Evolutionary conservation across 129 eudicot genomes (phyloP), one percentile per base, ranked within the genome.

Genomic region (Mikania micrantha): DNA sequence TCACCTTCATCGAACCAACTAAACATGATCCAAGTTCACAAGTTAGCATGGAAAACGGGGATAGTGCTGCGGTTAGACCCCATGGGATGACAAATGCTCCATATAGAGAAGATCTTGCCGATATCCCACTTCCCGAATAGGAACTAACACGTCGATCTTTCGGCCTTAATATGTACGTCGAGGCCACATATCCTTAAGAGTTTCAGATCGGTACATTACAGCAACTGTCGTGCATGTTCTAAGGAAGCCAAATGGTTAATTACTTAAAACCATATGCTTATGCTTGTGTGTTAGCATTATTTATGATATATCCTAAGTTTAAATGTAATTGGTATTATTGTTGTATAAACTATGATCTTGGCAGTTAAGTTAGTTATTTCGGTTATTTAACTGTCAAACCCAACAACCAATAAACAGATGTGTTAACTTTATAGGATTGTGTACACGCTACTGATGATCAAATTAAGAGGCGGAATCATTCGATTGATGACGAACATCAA

Each of bases 41-140:
- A 68, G 66, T 63, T 15, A 68, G 45, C 61, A 81, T 84, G 81
- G 96, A 86, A 69, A 60, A 48, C 29, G 88, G 85, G 16, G 61
- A 60, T 29, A 69, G 36, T 7, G 72, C 4, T 32, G 61, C 0
- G 5, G 67, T 15, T 21, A 73, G 27, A 72, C 53, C 36, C 5
- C 13, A 28, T 15, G 83, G 75, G 34, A 1, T 76, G 69, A 34
- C 48, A 15, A 71, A 24, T 64, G 66, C 64, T 44, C 92, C 83
- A 9, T 71, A 70, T 45, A 78, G 96, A 74, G 89, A 85, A 54
- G 88, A 85, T 73, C 86, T 85, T 64, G 84, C 88, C 10, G 78
- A 85, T 66, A 80, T 85, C 48, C 91, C 88, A 47, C 60, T 88
- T 31, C 91, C 90, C 15, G 57, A 72, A 27, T 85, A 72, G 60